Percentiles rank a stretch among this genome's conserved stretches.
Evolutionary conservation across 2,329 filamentous ascomycete genomes (phyloP).

Genomic region (Penicillium digitatum): DNA sequence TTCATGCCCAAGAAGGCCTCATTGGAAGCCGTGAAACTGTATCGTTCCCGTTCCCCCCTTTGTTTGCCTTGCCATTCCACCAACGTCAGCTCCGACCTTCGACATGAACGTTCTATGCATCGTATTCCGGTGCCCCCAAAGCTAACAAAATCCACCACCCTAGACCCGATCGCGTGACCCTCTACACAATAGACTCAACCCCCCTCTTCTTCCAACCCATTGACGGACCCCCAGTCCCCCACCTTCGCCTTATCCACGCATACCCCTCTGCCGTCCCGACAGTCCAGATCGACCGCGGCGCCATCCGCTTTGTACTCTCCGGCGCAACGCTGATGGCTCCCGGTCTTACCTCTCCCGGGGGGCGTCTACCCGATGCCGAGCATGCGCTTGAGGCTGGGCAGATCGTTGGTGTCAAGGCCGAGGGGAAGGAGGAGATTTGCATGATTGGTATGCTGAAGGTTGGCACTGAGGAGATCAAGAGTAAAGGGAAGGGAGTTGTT

Average conservation of each 20-base stretch:
- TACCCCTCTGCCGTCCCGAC: slow-evolving; percentile 81
- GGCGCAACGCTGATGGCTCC: slow-evolving; percentile 96
- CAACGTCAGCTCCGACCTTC: not conserved
- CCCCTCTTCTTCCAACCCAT: slow-evolving; percentile 91
- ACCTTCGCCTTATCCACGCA: slow-evolving; percentile 82
- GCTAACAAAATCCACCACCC: not conserved
- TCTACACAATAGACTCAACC: slow-evolving; percentile 74
- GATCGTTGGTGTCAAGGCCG: slow-evolving; percentile 82
- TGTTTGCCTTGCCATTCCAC: not conserved
- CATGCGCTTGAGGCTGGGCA: slow-evolving; percentile 71
- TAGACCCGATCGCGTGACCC: slow-evolving; percentile 77
- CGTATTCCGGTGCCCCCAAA: not conserved
- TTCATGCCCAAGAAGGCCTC: slow-evolving; percentile 93
- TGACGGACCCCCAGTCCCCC: slow-evolving; percentile 73
- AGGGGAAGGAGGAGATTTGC: slow-evolving; percentile 90
- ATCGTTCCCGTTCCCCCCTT: slow-evolving; percentile 18
- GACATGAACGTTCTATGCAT: not conserved
- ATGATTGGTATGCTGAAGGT: slow-evolving; percentile 79
- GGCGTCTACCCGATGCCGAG: slow-evolving; percentile 63
- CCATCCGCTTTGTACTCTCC: slow-evolving; percentile 91
- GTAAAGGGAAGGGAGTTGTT: slow-evolving; percentile 87
- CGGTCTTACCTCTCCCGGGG: slow-evolving; percentile 79
- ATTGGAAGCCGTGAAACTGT: slow-evolving; percentile 84
- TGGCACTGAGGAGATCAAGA: slow-evolving; percentile 87
- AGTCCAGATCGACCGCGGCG: slow-evolving; percentile 87